phyloP scores from a whole-genome alignment of 306 rosid genomes.

The Rubus parviflorus region DNA sequence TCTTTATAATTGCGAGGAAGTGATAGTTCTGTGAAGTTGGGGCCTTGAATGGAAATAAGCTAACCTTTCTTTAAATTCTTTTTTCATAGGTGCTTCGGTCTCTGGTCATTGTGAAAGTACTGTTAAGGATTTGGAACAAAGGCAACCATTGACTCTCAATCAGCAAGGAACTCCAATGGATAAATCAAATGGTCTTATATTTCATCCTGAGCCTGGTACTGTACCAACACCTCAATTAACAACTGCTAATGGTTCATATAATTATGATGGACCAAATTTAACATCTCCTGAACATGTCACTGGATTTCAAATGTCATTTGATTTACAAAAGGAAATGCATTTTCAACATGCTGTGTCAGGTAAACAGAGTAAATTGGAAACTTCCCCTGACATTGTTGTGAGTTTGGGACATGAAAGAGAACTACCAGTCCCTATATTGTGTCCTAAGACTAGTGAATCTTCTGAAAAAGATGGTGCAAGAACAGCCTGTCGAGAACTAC shows the following conservation, averaged over 20 bases:
- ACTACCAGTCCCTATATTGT: slow-evolving; percentile 22
- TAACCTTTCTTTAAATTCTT: slow-evolving; percentile 10
- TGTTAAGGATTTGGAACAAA: slow-evolving; percentile 34
- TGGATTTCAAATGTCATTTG: slow-evolving; percentile 21
- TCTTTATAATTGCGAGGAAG: neutral
- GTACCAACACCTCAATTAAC: slow-evolving; percentile 18
- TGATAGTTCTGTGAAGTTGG: slow-evolving; percentile 12
- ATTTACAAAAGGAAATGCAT: slow-evolving; percentile 29
- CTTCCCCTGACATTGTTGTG: slow-evolving; percentile 22
- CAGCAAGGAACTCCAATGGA: slow-evolving; percentile 16
- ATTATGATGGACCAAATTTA: slow-evolving; percentile 26
- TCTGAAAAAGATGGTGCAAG: slow-evolving; percentile 29
- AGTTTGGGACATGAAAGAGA: slow-evolving; percentile 26
- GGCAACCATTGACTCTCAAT: slow-evolving; percentile 24
- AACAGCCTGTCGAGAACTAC: neutral
- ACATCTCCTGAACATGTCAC: slow-evolving; percentile 16
- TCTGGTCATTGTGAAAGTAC: slow-evolving; percentile 25
- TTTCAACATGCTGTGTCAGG: slow-evolving; percentile 35
- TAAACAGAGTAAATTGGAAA: slow-evolving; percentile 28
- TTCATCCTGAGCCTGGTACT: slow-evolving; percentile 20
- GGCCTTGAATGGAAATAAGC: neutral
- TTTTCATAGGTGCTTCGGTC: slow-evolving; percentile 38
- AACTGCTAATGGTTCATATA: slow-evolving; percentile 19
- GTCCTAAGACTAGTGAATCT: slow-evolving; percentile 19
- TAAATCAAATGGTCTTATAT: slow-evolving; percentile 28